These are phyloP conservation scores for Terana coerulea DNA, from an alignment of 768 basidiomycete genomes.

Conservation along the genomic window DNA sequence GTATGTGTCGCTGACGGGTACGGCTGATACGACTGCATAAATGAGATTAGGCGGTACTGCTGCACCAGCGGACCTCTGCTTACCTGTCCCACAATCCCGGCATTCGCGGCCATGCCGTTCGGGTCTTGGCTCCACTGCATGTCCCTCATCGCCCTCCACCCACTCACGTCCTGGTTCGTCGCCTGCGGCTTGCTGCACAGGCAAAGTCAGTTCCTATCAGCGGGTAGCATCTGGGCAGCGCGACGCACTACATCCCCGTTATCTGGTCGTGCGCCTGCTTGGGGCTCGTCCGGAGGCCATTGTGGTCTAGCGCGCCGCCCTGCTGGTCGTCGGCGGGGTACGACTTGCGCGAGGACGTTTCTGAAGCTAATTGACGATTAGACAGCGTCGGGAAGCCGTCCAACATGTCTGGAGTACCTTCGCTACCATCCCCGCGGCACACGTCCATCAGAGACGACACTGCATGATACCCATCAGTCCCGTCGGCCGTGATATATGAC, in stretches of 20 bases:
- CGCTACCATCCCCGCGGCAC: constrained; percentile 19
- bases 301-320: background rate
- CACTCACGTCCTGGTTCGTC: background rate
- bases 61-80: background rate
- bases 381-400: background rate
- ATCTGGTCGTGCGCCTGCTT: constrained; percentile 13
- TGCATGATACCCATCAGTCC: constrained; percentile 17
- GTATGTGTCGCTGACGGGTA: background rate
- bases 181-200: constrained; percentile 11
- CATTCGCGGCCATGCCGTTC: background rate
- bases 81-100: constrained; percentile 6
- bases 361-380: constrained; percentile 1
- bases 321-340: constrained; percentile 3
- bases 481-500: constrained; percentile 5
- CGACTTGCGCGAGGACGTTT: constrained; percentile 11
- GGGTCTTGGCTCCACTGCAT: constrained; percentile 9
- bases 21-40: background rate
- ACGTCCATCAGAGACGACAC: constrained; percentile 23
- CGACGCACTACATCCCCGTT: constrained; percentile 4
- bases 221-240: background rate
- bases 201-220: background rate
- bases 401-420: constrained; percentile 15
- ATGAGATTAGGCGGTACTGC: background rate
- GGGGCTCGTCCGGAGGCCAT: constrained; percentile 9
- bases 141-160: constrained; percentile 8